A percentile compares a stretch with the other conserved stretches of the same genome.
These are phyloP conservation scores for Gloeopeniophorella convolvens DNA, from an alignment of 768 basidiomycete genomes.

Conservation along the genomic window DNA sequence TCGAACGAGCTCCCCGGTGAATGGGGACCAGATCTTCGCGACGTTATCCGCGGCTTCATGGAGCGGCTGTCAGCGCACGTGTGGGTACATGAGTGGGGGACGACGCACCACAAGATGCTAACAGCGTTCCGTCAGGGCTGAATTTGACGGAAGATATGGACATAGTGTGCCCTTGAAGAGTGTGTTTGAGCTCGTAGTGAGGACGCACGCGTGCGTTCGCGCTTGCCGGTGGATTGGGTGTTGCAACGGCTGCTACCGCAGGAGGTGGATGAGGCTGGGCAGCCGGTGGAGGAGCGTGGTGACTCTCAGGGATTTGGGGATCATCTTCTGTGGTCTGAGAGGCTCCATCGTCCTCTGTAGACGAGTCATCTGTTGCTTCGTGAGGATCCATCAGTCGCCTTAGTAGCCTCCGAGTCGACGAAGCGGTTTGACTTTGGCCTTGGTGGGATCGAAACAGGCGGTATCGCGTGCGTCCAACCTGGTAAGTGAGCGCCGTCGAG, in stretches of 20 bases:
- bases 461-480: too few species aligned
- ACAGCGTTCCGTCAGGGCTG: constrained; percentile 76
- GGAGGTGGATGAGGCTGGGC: constrained; percentile 32
- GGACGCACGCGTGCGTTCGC: constrained; percentile 41
- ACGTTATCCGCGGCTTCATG: constrained; percentile 62
- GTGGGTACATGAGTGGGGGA: background rate
- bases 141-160: constrained; percentile 89
- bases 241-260: background rate
- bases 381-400: constrained; percentile 24
- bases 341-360: constrained; percentile 54
- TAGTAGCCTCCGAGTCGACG: background rate
- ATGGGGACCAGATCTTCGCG: constrained; percentile 80
- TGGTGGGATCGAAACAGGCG: too few species aligned
- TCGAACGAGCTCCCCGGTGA: constrained; percentile 68
- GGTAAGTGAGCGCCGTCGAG: too few species aligned
- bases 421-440: background rate
- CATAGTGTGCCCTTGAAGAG: constrained; percentile 69
- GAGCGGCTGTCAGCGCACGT: background rate
- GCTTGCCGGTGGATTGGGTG: constrained; percentile 7
- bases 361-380: constrained; percentile 34
- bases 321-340: constrained; percentile 87
- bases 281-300: constrained; percentile 36
- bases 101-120: constrained; percentile 77
- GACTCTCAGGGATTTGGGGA: constrained; percentile 63
- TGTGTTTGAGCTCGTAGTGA: constrained; percentile 63